Evolutionary conservation across 2,329 filamentous ascomycete genomes (phyloP), one percentile per base, ranked within the genome.

Genomic region (Pezicula radicicola): DNA sequence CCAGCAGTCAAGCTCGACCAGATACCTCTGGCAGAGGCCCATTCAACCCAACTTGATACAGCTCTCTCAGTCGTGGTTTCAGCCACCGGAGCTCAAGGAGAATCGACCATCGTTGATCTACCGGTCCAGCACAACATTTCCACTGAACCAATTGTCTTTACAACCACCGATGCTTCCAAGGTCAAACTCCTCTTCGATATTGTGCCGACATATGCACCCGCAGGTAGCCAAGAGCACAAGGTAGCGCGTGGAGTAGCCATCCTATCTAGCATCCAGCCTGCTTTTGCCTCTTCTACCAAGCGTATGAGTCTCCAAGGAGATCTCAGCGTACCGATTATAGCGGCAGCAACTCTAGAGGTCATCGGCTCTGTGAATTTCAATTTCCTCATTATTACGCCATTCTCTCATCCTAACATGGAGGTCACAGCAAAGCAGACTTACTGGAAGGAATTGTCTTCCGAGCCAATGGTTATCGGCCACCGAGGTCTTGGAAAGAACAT

Each of bases 361-460:
- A 97, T 99, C 59, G 95, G 94, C 15, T 85, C 87, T 0, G 89
- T 99, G 60, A 96, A 96, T 63, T 99, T 99, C 77, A 97, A 97
- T 69, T 97, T 97, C 67, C 74, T 96, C 30, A 83, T 97, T 64
- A 91, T 99, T 61, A 97, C 91, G 1, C 93, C 94, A 0, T 99
- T 99, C 71, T 81, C 85, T 16, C 94, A 97, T 68, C 90, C 91
- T 6, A 95, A 95, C 54, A 94, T 99, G 87, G 88, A 89, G 51
- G 85, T 97, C 58, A 94, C 88, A 1, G 89, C 91, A 35, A 81
- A 91, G 52, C 89, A 95, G 66, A 97, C 92, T 0, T 99, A 97
- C 69, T 99, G 93, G 93, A 96, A 91, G 73, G 95, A 91, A 68
- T 76, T 96, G 66, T 83, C 88, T 12, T 89, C 90, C 12, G 30